Conservation (phyloP, 2,329 filamentous ascomycete genomes). For the Simplicillium sp. region DNA sequence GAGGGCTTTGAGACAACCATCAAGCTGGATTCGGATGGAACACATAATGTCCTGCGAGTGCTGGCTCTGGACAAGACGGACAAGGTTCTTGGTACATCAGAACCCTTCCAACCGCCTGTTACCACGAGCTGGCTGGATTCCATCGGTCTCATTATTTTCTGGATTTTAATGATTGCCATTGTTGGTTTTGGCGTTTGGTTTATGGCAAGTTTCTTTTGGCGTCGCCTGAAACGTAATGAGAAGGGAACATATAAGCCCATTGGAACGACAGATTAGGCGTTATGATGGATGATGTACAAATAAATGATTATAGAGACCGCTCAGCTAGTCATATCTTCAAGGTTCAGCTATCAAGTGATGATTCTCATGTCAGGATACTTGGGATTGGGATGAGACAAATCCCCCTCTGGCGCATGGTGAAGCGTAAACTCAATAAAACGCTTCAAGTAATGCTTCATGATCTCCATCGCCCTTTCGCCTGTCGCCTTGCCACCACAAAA, state of each 20-base stretch:
- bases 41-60: not conserved
- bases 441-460: conserved; percentile 17
- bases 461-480: conserved; percentile 15
- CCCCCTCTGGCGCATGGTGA: not conserved
- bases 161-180: not conserved
- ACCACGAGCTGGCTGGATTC: not conserved
- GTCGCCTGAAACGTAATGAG: too few species aligned
- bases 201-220: too few species aligned
- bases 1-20: conserved; percentile 3
- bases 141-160: not conserved
- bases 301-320: not conserved
- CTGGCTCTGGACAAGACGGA: conserved; percentile 1
- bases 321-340: too few species aligned
- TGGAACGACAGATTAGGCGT: not conserved
- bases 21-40: not conserved
- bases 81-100: conserved; percentile 3
- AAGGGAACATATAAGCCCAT: too few species aligned
- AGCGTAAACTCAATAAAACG: conserved; percentile 19
- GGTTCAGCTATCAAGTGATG: not conserved
- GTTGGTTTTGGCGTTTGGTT: too few species aligned
- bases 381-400: not conserved
- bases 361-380: not conserved
- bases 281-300: not conserved
- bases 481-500: conserved; percentile 16
- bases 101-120: conserved; percentile 1